Conservation (phyloP, 2,329 filamentous ascomycete genomes). For the Didymella arachidicola region DNA sequence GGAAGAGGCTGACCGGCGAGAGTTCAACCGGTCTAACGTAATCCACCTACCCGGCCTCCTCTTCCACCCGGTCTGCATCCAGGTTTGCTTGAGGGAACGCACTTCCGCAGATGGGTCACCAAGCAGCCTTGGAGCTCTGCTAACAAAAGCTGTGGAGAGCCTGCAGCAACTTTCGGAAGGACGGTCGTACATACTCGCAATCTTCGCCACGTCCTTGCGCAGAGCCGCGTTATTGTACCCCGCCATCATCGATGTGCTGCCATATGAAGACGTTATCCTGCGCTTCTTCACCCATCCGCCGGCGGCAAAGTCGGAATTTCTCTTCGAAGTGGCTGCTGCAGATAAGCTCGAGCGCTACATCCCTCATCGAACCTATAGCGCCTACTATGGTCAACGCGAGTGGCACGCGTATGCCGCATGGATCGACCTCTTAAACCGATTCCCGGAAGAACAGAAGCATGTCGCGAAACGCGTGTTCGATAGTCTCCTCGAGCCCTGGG, state of each 20-base stretch:
- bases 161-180: constrained; percentile 44
- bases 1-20: constrained; percentile 58
- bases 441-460: constrained; percentile 38
- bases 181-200: constrained; percentile 46
- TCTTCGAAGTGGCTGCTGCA: constrained; percentile 55
- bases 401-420: constrained; percentile 55
- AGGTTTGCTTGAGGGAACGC: constrained; percentile 24
- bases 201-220: constrained; percentile 42
- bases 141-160: constrained; percentile 35
- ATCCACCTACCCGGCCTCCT: constrained; percentile 49
- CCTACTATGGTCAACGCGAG: constrained; percentile 56
- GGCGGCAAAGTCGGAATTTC: constrained; percentile 53
- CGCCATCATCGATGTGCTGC: constrained; percentile 41
- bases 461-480: constrained; percentile 43
- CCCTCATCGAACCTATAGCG: constrained; percentile 48
- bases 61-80: constrained; percentile 46
- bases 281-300: constrained; percentile 53
- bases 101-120: not conserved
- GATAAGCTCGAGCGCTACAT: constrained; percentile 41
- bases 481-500: constrained; percentile 54
- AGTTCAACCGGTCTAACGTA: constrained; percentile 54
- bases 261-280: constrained; percentile 52
- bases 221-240: constrained; percentile 41
- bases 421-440: constrained; percentile 55
- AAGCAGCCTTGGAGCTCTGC: constrained; percentile 25